These are phyloP conservation scores for Coniella lustricola DNA, from an alignment of 2,329 filamentous ascomycete species.

Conservation along the genomic window DNA sequence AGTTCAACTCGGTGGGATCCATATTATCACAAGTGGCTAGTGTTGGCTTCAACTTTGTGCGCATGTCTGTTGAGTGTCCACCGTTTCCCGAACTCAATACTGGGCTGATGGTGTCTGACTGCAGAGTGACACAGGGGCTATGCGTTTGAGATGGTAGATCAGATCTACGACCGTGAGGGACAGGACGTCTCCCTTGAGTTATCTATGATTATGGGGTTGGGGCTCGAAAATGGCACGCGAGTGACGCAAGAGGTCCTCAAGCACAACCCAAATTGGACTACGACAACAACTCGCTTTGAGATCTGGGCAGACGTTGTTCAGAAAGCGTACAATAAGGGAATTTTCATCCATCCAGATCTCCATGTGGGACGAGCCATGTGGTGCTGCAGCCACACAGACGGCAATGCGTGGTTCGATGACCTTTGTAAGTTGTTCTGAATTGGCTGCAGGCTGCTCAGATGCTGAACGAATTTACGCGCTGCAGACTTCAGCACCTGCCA, in stretches of 20 bases:
- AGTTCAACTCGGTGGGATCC: slow-evolving; percentile 40
- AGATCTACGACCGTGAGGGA: slow-evolving; percentile 32
- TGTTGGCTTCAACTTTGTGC: slow-evolving; percentile 48
- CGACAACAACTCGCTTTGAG: slow-evolving; percentile 39
- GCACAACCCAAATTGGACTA: slow-evolving; percentile 42
- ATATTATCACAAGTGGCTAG: slow-evolving; percentile 41
- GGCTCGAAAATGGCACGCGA: slow-evolving; percentile 38
- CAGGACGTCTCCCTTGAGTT: slow-evolving; percentile 31
- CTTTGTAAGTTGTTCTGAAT: slow-evolving; percentile 28
- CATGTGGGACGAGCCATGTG: slow-evolving; percentile 33
- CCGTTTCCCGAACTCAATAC: not conserved
- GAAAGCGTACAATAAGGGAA: slow-evolving; percentile 24
- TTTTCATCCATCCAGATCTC: slow-evolving; percentile 33
- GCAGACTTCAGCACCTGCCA: slow-evolving; percentile 38
- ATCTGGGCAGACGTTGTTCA: slow-evolving; percentile 32
- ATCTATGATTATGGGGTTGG: slow-evolving; percentile 32
- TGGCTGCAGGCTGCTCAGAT: too few relatives aligned
- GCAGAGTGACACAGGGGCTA: slow-evolving; percentile 37
- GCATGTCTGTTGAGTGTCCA: slow-evolving; percentile 27
- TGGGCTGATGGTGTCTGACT: not conserved
- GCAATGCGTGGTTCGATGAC: slow-evolving; percentile 49
- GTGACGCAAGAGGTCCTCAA: slow-evolving; percentile 38
- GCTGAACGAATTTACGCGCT: too few relatives aligned
- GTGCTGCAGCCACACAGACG: slow-evolving; percentile 41
- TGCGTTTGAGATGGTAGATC: slow-evolving; percentile 49